These are phyloP conservation scores for Pulveroboletus sp. DNA, from an alignment of 768 basidiomycete species.

Conservation along the genomic window DNA sequence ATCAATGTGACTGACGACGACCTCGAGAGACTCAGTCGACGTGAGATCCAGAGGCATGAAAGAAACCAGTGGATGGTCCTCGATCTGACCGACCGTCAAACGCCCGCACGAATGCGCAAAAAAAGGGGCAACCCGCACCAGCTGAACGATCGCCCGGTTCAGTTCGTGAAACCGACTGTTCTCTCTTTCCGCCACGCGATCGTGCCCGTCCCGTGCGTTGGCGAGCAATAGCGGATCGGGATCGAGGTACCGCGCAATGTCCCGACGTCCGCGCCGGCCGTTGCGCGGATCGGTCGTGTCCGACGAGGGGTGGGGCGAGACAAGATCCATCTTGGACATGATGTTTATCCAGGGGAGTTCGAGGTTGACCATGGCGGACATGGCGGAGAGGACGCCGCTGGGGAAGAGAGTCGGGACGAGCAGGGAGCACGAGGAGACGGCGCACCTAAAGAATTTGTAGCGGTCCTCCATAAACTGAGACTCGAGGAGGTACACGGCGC, in stretches of 20 bases:
- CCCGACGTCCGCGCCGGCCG: slow-evolving; percentile 65
- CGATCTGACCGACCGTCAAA: slow-evolving; percentile 58
- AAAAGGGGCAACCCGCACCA: slow-evolving; percentile 51
- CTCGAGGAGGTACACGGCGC: slow-evolving; percentile 89
- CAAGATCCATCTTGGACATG: slow-evolving; percentile 99
- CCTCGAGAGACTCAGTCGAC: slow-evolving; percentile 83
- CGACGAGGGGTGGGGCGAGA: slow-evolving; percentile 42
- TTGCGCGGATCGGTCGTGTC: slow-evolving; percentile 57
- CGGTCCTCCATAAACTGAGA: slow-evolving; percentile 99
- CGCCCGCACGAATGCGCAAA: background rate
- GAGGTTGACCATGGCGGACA: slow-evolving; percentile 98
- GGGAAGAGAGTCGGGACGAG: slow-evolving; percentile 3
- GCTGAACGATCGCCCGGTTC: slow-evolving; percentile 91
- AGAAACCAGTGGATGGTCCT: slow-evolving; percentile 96
- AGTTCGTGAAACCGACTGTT: slow-evolving; percentile 89
- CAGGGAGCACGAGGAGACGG: background rate
- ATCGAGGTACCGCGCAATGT: slow-evolving; percentile 94
- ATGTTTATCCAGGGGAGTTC: slow-evolving; percentile 97
- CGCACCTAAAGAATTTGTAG: slow-evolving; percentile 92
- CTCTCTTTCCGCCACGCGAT: slow-evolving; percentile 42
- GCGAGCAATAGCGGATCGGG: slow-evolving; percentile 88
- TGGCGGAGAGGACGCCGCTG: slow-evolving; percentile 92
- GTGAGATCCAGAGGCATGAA: slow-evolving; percentile 94
- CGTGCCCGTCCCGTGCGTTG: slow-evolving; percentile 45
- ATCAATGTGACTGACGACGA: slow-evolving; percentile 92